Evolutionary conservation across 257 asterid species (phyloP).

Genomic region (Capsicum rhomboideum): DNA sequence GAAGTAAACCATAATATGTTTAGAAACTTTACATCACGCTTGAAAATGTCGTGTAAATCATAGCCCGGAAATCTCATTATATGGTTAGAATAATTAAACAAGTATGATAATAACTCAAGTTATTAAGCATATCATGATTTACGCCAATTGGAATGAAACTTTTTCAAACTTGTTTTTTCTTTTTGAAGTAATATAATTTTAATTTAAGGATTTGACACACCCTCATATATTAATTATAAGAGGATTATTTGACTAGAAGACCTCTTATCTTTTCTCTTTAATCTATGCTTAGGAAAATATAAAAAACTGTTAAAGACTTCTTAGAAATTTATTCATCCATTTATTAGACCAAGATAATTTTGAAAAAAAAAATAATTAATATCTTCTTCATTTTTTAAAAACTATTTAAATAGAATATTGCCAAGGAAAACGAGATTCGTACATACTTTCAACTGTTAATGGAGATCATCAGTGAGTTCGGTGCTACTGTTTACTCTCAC

Average conservation of each 20-base stretch:
- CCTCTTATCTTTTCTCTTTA: neutral
- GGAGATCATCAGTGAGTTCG: neutral
- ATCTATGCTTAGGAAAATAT: neutral
- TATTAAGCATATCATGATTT: neutral
- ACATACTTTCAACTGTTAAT: neutral
- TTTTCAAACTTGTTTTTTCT: neutral
- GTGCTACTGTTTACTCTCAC: neutral
- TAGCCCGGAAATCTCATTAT: neutral
- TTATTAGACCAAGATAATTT: too few relatives aligned
- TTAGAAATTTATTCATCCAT: neutral
- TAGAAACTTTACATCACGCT: neutral
- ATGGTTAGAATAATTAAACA: neutral
- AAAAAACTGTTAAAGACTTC: neutral
- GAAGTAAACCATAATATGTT: neutral
- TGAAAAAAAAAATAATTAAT: too few relatives aligned
- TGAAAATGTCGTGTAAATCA: neutral
- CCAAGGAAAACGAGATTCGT: neutral
- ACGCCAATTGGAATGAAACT: neutral
- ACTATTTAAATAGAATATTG: too few relatives aligned
- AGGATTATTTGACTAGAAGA: neutral
- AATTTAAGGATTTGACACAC: neutral
- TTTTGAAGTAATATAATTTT: neutral
- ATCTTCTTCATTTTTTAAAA: too few relatives aligned
- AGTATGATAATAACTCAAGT: neutral
- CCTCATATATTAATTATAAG: neutral